Percentiles rank a stretch among this genome's conserved stretches.
These are phyloP conservation scores for Rhazya stricta DNA, from an alignment of 257 asterid species.

Conservation along the genomic window DNA sequence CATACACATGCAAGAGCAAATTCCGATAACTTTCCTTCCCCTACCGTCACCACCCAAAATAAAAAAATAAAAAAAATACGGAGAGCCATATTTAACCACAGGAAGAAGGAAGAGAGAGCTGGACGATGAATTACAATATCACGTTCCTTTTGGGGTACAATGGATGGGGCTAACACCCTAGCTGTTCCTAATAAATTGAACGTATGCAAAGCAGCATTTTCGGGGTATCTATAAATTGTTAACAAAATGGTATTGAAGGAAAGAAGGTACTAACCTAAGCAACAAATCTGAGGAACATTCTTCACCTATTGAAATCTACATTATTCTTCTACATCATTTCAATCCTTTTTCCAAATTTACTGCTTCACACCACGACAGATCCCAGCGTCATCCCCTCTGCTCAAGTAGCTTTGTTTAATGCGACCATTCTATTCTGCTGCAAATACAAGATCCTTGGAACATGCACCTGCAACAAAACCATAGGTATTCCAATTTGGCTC, in stretches of 20 bases:
- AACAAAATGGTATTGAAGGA: not conserved
- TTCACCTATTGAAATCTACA: constrained; percentile 4
- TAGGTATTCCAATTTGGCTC: not conserved
- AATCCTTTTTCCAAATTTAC: not conserved
- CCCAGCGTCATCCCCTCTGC: constrained; percentile 19
- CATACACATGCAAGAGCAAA: not conserved
- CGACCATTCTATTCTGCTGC: constrained; percentile 34
- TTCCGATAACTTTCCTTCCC: no score
- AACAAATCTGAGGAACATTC: not conserved
- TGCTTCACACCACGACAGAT: constrained; percentile 21
- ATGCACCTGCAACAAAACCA: constrained; percentile 31
- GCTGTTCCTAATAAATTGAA: not conserved
- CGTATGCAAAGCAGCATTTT: not conserved
- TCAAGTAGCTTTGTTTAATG: constrained; percentile 23
- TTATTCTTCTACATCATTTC: not conserved
- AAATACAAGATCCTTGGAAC: constrained; percentile 35
- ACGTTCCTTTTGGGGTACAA: not conserved
- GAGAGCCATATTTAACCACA: no score
- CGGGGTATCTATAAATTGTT: constrained; percentile 1
- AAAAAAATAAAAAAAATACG: no score
- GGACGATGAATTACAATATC: not conserved
- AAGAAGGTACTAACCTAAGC: not conserved
- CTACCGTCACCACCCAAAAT: no score
- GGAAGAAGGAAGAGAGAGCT: not conserved
- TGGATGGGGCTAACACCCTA: not conserved